These are phyloP conservation scores for Ophiostoma populinum DNA, from an alignment of 2,329 filamentous ascomycete species.

Conservation along the genomic window DNA sequence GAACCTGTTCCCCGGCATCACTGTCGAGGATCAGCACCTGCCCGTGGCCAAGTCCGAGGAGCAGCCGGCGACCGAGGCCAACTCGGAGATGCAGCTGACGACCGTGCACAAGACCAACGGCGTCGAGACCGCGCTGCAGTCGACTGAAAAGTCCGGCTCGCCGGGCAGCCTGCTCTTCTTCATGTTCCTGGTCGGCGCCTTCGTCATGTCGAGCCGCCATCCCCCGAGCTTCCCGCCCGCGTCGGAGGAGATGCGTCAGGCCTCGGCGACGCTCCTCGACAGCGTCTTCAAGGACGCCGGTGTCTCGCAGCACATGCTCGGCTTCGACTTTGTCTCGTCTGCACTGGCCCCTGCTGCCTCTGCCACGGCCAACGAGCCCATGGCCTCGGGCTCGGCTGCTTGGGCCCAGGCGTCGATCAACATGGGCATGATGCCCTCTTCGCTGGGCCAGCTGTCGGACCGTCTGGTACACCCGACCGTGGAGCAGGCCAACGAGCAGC, in stretches of 20 bases:
- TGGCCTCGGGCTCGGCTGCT: not conserved
- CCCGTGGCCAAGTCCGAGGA: constrained; percentile 6
- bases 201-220: constrained; percentile 75
- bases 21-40: constrained; percentile 28
- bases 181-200: constrained; percentile 91
- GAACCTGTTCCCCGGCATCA: constrained; percentile 58
- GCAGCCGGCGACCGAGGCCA: constrained; percentile 27
- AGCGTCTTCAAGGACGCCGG: constrained; percentile 70
- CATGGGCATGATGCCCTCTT: constrained; percentile 30
- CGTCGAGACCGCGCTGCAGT: constrained; percentile 35
- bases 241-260: constrained; percentile 64
- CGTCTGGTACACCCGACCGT: constrained; percentile 58
- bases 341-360: not conserved
- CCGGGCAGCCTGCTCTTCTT: constrained; percentile 78
- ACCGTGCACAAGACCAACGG: constrained; percentile 18
- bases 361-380: not conserved
- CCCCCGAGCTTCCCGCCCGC: constrained; percentile 60
- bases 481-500: constrained; percentile 73
- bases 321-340: constrained; percentile 1
- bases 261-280: constrained; percentile 60
- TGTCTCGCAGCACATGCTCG: constrained; percentile 24
- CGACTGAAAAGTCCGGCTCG: constrained; percentile 47
- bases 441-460: constrained; percentile 50
- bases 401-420: constrained; percentile 17
- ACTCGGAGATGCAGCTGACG: constrained; percentile 37